Evolutionary conservation across 257 asterid genomes (phyloP).

Genomic region (Solanum paucissectum): DNA sequence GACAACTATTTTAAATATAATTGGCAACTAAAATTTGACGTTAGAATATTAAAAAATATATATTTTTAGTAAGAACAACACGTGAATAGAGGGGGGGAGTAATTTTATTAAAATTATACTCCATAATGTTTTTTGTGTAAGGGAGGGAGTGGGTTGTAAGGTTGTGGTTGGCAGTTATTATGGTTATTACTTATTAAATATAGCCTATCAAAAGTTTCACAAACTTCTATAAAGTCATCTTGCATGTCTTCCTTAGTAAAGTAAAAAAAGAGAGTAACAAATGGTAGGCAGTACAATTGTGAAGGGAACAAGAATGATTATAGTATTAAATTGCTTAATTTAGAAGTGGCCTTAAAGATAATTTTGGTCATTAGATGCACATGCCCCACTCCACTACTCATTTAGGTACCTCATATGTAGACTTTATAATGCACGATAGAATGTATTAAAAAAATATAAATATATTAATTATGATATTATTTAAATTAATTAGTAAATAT

Average conservation of each 20-base stretch:
- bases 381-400: not conserved
- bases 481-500: too few relatives aligned
- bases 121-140: not conserved
- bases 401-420: not conserved
- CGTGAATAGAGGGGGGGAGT: not conserved
- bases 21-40: too few relatives aligned
- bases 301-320: not conserved
- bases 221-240: conserved; percentile 3
- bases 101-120: not conserved
- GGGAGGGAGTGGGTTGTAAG: not conserved
- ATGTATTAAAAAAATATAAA: not conserved
- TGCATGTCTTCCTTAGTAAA: not conserved
- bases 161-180: conserved; percentile 5
- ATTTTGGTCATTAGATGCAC: not conserved
- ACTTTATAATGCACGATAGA: not conserved
- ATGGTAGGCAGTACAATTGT: not conserved
- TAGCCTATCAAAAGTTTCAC: not conserved
- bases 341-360: not conserved
- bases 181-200: conserved; percentile 5
- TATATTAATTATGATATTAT: too few relatives aligned
- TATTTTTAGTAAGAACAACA: too few relatives aligned
- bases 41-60: too few relatives aligned
- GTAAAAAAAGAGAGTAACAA: not conserved
- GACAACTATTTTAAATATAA: not conserved
- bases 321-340: not conserved